A percentile compares a stretch with the other conserved stretches of the same genome.
Conservation (phyloP, 768 basidiomycete species). For the Naganishia vishniacii region DNA sequence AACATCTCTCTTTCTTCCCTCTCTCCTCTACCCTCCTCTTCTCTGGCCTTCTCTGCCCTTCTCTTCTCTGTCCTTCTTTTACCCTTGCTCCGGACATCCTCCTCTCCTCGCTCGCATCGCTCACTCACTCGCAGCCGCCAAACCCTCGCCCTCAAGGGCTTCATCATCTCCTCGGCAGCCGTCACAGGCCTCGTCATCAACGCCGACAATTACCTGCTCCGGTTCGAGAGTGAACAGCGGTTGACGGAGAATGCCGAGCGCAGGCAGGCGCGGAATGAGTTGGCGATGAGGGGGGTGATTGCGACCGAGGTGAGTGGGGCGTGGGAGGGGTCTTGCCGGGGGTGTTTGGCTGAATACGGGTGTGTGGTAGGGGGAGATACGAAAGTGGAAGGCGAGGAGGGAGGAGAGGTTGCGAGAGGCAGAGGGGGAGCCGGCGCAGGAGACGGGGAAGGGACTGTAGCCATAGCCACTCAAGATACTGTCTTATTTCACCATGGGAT, state of each 20-base stretch:
- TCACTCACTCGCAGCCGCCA: conserved; percentile 57
- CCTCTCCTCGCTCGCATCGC: too few species aligned
- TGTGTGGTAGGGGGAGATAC: conserved; percentile 76
- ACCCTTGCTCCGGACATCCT: too few species aligned
- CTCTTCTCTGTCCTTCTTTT: too few species aligned
- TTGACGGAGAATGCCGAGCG: conserved; percentile 65
- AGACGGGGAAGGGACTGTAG: background rate
- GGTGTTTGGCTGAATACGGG: too few species aligned
- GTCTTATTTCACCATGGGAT: too few species aligned
- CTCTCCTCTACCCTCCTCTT: too few species aligned
- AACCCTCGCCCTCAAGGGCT: conserved; percentile 73
- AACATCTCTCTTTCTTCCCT: too few species aligned
- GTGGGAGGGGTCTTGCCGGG: too few species aligned
- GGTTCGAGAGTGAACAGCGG: conserved; percentile 64
- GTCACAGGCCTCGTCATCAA: conserved; percentile 66
- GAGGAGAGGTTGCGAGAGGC: conserved; percentile 31
- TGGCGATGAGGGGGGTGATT: conserved; percentile 67
- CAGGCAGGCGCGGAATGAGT: conserved; percentile 66
- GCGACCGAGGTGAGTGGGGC: too few species aligned
- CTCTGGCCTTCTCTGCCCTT: too few species aligned
- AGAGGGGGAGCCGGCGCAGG: conserved; percentile 7
- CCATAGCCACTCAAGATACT: background rate
- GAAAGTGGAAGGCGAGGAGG: conserved; percentile 64
- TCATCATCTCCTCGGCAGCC: conserved; percentile 52
- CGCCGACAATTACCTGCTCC: conserved; percentile 68